Percentiles rank a stretch among this genome's conserved stretches.
Evolutionary conservation across 2,329 filamentous ascomycete genomes (phyloP).

Genomic region (Botrytis tulipae): DNA sequence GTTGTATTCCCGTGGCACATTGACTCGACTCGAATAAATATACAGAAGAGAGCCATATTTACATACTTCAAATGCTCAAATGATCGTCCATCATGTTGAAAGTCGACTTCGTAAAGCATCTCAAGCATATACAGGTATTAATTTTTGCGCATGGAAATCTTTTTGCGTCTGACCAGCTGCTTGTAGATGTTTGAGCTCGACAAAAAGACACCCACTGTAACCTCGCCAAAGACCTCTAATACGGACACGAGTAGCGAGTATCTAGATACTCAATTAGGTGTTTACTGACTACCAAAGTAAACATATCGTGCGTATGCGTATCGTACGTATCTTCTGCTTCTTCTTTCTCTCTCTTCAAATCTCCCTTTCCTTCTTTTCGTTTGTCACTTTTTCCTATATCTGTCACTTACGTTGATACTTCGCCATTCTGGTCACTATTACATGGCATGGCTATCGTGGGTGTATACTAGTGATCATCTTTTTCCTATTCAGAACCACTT

Average conservation of each 20-base stretch:
- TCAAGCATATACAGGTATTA: background rate
- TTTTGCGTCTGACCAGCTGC: background rate
- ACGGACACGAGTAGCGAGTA: background rate
- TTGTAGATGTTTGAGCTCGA: background rate
- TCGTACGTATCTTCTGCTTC: background rate
- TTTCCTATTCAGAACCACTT: background rate
- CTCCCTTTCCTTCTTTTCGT: background rate
- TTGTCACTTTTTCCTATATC: background rate
- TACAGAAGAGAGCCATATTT: background rate
- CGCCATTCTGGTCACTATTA: background rate
- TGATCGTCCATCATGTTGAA: background rate
- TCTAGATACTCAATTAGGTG: background rate
- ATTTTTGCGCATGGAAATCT: background rate
- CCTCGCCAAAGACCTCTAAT: background rate
- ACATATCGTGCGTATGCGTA: background rate
- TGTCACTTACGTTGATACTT: background rate
- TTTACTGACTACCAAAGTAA: background rate
- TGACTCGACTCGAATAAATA: background rate
- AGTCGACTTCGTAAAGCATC: background rate
- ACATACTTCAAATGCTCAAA: background rate
- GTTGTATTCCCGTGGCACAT: background rate
- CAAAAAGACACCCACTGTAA: background rate
- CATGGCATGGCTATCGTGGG: background rate
- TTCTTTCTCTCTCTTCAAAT: background rate
- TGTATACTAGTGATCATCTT: background rate